phyloP scores from a whole-genome alignment of 257 asterid species.

The Solanum acaule region DNA sequence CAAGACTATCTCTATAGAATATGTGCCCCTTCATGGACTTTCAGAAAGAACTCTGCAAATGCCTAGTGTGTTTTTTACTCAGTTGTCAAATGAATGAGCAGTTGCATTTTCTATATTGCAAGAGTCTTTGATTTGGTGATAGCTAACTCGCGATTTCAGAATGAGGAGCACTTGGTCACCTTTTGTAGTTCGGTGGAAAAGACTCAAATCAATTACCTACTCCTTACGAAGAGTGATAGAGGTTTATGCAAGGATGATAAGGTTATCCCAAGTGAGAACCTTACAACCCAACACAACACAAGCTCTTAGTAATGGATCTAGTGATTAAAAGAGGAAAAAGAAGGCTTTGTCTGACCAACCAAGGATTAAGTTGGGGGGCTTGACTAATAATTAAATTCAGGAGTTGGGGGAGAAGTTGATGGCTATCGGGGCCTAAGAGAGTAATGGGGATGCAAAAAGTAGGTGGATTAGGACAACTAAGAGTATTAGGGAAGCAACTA shows the following conservation, averaged over 20 bases:
- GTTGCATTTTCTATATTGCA: background rate
- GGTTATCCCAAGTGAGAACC: background rate
- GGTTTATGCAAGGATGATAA: background rate
- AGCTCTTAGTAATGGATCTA: background rate
- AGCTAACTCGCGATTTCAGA: background rate
- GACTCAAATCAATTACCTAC: background rate
- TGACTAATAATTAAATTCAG: background rate
- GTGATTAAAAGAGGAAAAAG: background rate
- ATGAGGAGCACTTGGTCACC: background rate
- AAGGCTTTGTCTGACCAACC: background rate
- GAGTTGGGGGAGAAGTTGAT: background rate
- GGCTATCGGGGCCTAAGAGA: background rate
- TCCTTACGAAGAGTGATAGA: background rate
- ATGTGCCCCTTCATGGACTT: background rate
- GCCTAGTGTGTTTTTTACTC: background rate
- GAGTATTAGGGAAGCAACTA: background rate
- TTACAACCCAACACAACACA: background rate
- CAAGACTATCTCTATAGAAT: background rate
- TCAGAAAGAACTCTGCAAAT: background rate
- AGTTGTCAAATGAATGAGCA: background rate
- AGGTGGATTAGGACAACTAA: background rate
- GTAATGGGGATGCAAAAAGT: background rate
- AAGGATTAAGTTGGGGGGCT: background rate
- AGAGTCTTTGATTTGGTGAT: background rate
- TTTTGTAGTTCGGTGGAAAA: background rate